A percentile compares a stretch with the other conserved stretches of the same genome.
phyloP scores from a whole-genome alignment of 2,329 filamentous ascomycete species.

The Coleophoma cylindrospora region DNA sequence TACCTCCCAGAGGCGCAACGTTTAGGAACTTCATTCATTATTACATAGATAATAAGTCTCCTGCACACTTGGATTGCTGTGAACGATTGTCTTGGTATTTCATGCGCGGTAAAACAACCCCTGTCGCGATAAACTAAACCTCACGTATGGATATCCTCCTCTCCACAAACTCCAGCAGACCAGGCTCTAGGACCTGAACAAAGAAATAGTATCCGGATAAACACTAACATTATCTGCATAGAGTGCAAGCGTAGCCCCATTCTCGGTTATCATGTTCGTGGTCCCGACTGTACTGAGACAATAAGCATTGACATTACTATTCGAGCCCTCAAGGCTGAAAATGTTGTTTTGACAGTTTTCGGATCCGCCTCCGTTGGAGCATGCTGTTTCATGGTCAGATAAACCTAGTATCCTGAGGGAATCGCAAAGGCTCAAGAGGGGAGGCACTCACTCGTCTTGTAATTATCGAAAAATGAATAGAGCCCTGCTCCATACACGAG shows the following conservation, averaged over 20 bases:
- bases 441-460: slow-evolving; percentile 27
- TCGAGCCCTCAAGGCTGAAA: slow-evolving; percentile 12
- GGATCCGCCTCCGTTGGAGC: slow-evolving; percentile 6
- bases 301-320: slow-evolving; percentile 14
- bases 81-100: too few relatives aligned
- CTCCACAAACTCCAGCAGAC: too few relatives aligned
- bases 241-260: slow-evolving; percentile 7
- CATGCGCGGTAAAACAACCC: too few relatives aligned
- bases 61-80: too few relatives aligned
- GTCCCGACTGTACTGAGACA: slow-evolving; percentile 14
- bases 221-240: slow-evolving; percentile 12
- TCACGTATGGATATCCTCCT: too few relatives aligned
- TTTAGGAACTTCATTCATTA: too few relatives aligned
- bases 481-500: slow-evolving; percentile 47
- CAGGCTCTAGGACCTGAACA: slow-evolving; percentile 3
- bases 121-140: too few relatives aligned
- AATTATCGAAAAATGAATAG: slow-evolving; percentile 57
- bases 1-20: too few relatives aligned
- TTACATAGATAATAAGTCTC: too few relatives aligned
- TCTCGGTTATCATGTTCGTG: slow-evolving; percentile 14
- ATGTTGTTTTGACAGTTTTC: slow-evolving; percentile 18
- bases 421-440: neutral
- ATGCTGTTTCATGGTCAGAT: slow-evolving; percentile 9
- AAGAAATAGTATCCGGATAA: slow-evolving; percentile 12
- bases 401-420: neutral